Percentiles rank a stretch among this genome's conserved stretches.
Conservation (phyloP, 352 stramenopile genomes). For the Globisporangium barbulae region DNA sequence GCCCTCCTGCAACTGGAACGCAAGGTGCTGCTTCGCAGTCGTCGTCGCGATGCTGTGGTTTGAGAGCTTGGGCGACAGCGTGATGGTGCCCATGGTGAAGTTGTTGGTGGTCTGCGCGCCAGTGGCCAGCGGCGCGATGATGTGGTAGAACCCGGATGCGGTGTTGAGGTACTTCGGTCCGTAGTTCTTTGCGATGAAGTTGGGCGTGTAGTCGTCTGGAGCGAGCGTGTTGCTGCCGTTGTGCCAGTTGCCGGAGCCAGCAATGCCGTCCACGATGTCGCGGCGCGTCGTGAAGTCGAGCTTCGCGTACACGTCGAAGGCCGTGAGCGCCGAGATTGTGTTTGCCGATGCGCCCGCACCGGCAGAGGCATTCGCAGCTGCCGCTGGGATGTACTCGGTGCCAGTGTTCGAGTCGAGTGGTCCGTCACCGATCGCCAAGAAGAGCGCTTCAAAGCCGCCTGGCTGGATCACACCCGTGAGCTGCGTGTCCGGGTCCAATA, state of each 20-base stretch:
- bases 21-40: slow-evolving; percentile 41
- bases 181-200: slow-evolving; percentile 58
- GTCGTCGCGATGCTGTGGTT: slow-evolving; percentile 40
- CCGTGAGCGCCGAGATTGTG: slow-evolving; percentile 37
- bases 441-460: slow-evolving; percentile 49
- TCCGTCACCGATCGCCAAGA: slow-evolving; percentile 40
- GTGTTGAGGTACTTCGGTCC: slow-evolving; percentile 57
- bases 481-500: slow-evolving; percentile 53
- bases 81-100: slow-evolving; percentile 58
- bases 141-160: slow-evolving; percentile 43
- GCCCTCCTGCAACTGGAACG: slow-evolving; percentile 49
- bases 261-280: slow-evolving; percentile 39
- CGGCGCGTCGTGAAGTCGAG: slow-evolving; percentile 35
- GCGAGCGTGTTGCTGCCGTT: slow-evolving; percentile 44
- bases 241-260: slow-evolving; percentile 47
- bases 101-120: slow-evolving; percentile 44
- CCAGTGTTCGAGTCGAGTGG: slow-evolving; percentile 41
- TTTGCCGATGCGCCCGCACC: slow-evolving; percentile 28
- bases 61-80: slow-evolving; percentile 37
- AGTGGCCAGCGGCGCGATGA: slow-evolving; percentile 46
- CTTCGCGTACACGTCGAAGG: slow-evolving; percentile 48
- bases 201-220: slow-evolving; percentile 37
- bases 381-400: slow-evolving; percentile 40
- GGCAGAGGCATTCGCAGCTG: slow-evolving; percentile 24
- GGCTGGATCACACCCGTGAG: slow-evolving; percentile 57